Percentiles rank a stretch among this genome's conserved stretches.
Conservation (phyloP, 1,284 basidiomycete species). For the Leccinum holopus region DNA sequence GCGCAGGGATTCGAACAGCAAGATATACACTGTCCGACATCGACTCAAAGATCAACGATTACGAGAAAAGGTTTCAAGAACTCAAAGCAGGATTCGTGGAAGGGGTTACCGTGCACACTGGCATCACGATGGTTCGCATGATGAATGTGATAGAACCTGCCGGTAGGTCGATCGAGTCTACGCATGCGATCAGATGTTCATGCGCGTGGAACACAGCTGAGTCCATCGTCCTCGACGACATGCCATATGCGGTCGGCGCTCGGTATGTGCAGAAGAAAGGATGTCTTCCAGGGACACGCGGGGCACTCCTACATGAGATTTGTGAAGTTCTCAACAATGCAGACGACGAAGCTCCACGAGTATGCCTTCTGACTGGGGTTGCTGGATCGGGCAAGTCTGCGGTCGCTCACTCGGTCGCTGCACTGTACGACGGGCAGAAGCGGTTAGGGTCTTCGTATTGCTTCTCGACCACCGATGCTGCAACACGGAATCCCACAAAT, state of each 20-base stretch:
- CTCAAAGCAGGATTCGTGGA: background rate
- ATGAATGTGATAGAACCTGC: background rate
- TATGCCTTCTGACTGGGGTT: background rate
- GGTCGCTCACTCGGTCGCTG: background rate
- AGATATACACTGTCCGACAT: background rate
- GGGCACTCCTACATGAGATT: background rate
- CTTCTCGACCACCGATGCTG: no score
- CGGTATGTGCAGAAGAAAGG: background rate
- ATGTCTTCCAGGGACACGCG: background rate
- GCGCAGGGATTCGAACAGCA: background rate
- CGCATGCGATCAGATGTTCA: background rate
- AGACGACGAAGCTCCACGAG: background rate
- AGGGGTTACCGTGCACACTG: background rate
- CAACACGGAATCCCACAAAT: no score
- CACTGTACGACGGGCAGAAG: no score
- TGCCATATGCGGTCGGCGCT: background rate
- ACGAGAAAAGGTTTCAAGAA: background rate
- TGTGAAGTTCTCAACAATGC: background rate
- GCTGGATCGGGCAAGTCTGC: background rate
- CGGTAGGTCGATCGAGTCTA: background rate
- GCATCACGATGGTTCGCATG: background rate
- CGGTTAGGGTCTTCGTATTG: no score
- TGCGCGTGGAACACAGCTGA: background rate
- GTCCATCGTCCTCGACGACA: background rate
- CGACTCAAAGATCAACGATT: background rate